These are phyloP conservation scores for Rhexocercosporidium sp. DNA, from an alignment of 2,329 filamentous ascomycete genomes.

Conservation along the genomic window DNA sequence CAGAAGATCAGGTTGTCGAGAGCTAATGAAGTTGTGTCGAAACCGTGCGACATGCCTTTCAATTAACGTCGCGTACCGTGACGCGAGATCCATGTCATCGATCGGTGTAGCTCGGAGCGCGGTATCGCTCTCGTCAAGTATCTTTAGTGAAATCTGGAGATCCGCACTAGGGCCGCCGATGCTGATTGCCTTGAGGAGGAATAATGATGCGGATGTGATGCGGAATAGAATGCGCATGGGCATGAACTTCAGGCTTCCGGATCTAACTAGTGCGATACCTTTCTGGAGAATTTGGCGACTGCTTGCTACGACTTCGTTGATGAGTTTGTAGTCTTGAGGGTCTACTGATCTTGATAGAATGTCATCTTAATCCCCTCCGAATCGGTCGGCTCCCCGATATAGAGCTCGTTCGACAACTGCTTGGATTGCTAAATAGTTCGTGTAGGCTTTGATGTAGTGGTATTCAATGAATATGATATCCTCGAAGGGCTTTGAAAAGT, in stretches of 20 bases:
- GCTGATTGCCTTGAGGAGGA: not conserved
- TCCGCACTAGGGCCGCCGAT: not conserved
- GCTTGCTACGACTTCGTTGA: not conserved
- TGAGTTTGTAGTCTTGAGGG: not conserved
- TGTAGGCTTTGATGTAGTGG: not conserved
- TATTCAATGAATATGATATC: not conserved
- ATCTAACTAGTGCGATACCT: not conserved
- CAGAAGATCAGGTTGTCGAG: not conserved
- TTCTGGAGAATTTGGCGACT: not conserved
- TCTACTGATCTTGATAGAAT: not conserved
- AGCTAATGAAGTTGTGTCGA: not conserved
- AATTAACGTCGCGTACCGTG: not conserved
- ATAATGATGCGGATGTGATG: not conserved
- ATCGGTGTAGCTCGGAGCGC: not conserved
- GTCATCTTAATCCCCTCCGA: not conserved
- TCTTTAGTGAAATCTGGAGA: not conserved
- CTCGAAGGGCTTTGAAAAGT: not conserved
- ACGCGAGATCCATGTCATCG: not conserved
- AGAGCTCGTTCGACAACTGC: not conserved
- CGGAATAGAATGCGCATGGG: not conserved
- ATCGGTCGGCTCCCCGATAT: not conserved
- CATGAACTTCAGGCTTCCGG: not conserved
- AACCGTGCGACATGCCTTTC: not conserved
- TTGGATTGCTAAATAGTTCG: not conserved
- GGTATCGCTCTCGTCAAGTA: not conserved